A percentile compares a stretch with the other conserved stretches of the same genome.
Conservation (phyloP, 2,329 filamentous ascomycete species). For the Dactylellina haptotyla region DNA sequence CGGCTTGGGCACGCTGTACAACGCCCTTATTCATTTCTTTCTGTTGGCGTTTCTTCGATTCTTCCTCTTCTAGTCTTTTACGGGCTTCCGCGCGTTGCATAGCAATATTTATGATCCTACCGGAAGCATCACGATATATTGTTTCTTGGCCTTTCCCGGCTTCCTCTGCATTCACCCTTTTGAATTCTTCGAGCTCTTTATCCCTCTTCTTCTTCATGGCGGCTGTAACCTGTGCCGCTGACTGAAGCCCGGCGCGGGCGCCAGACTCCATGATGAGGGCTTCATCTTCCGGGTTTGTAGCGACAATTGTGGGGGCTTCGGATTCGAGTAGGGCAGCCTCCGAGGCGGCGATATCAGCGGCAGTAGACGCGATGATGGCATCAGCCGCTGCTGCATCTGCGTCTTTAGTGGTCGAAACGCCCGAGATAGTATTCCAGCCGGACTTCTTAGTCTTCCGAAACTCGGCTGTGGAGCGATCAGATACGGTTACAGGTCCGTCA, state of each 20-base stretch:
- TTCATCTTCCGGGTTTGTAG: conserved; percentile 66
- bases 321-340: conserved; percentile 64
- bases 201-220: conserved; percentile 74
- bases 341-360: conserved; percentile 70
- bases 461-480: conserved; percentile 63
- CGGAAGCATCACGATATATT: conserved; percentile 93
- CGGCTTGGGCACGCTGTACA: conserved; percentile 77
- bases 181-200: conserved; percentile 70
- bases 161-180: conserved; percentile 60
- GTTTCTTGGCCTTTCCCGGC: conserved; percentile 73
- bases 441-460: conserved; percentile 47
- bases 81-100: conserved; percentile 89
- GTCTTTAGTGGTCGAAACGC: conserved; percentile 61
- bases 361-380: conserved; percentile 78
- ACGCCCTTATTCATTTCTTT: conserved; percentile 81
- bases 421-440: conserved; percentile 38
- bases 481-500: conserved; percentile 63
- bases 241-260: conserved; percentile 86
- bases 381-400: conserved; percentile 75
- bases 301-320: conserved; percentile 65
- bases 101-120: conserved; percentile 89
- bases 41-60: conserved; percentile 71
- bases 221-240: conserved; percentile 78
- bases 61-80: conserved; percentile 78
- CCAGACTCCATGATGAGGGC: conserved; percentile 83